Percentiles rank a stretch among this genome's conserved stretches.
Evolutionary conservation across 2,329 filamentous ascomycete species (phyloP).

Genomic region (Aspergillus fumigatiaffinis): DNA sequence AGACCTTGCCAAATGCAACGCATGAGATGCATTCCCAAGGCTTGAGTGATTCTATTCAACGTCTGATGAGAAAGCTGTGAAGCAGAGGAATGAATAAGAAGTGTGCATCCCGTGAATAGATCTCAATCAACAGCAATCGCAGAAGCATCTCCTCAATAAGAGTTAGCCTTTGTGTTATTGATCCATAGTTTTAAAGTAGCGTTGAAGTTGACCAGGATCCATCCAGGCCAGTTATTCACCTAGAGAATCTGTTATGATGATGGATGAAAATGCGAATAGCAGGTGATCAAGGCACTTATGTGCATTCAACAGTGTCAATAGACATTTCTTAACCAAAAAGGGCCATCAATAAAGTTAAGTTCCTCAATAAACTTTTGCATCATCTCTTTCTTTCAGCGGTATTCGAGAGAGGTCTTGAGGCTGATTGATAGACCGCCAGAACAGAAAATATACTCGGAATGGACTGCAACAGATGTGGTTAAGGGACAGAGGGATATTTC

Average conservation of each 20-base stretch:
- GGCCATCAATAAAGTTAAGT: slow-evolving; percentile 2
- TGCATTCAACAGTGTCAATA: not conserved
- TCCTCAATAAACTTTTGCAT: not conserved
- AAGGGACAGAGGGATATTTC: not conserved
- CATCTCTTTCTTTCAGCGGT: not conserved
- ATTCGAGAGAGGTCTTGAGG: not conserved
- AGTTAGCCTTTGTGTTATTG: not conserved
- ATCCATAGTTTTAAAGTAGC: not conserved
- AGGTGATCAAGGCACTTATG: not conserved
- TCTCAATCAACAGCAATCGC: not conserved
- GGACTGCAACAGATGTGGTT: not conserved
- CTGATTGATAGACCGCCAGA: not conserved
- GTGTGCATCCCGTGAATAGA: not conserved
- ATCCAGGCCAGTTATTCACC: not conserved
- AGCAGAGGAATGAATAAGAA: not conserved
- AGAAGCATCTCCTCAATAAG: not conserved
- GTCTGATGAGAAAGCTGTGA: not conserved
- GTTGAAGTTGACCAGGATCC: not conserved
- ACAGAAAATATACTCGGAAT: no score
- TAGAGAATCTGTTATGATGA: not conserved
- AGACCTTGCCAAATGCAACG: not conserved
- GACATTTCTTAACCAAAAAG: not conserved
- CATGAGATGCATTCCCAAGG: not conserved
- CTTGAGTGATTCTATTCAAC: not conserved
- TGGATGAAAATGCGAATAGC: not conserved